Evolutionary conservation across 148 eudicot genomes (phyloP), one percentile per base, ranked within the genome.

Genomic region (Vaccinium myrtillus): DNA sequence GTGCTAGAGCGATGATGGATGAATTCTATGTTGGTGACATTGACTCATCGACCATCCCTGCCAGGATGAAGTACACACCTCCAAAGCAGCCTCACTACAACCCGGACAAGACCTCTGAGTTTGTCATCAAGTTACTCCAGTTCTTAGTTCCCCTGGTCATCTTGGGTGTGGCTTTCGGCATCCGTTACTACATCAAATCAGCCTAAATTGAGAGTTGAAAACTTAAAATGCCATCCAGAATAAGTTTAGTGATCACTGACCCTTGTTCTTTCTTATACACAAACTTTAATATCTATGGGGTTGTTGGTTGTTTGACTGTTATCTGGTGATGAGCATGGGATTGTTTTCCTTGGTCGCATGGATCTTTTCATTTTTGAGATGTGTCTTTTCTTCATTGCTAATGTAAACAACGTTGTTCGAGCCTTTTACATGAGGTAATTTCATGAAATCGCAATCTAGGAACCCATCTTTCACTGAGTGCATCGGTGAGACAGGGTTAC

Each of bases 1-100:
- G 93, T 2, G 98, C 98, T 10, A 92, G 90, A 86, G 93, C 98
- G 25, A 94, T 89, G 94, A 85, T 96, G 98, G 98, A 88, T 59
- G 98, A 94, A 77, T 85, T 84, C 85, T 91, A 88, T 19, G 90
- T 96, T 6, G 99, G 99, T 3, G 90, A 93, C 78, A 87, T 96
- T 63, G 94, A 96, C 84, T 16, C 91, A 49, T 87, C 92, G 3
- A 91, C 91, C 48, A 89, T 96, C 75, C 95, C 96, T 13, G 25
- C 91, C 70, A 90, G 88, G 84, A 86, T 76, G 61, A 79, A 70
- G 43, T 91, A 92, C 94, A 91, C 88, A 5, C 95, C 97, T 48
- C 92, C 94, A 25, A 89, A 90, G 86, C 94, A 91, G 86, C 93
- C 93, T 14, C 90, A 88, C 30, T 88, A 89, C 92, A 87, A 91